A percentile compares a stretch with the other conserved stretches of the same genome.
Evolutionary conservation across 2,329 filamentous ascomycete genomes (phyloP).

Genomic region (Diplodia intermedia): DNA sequence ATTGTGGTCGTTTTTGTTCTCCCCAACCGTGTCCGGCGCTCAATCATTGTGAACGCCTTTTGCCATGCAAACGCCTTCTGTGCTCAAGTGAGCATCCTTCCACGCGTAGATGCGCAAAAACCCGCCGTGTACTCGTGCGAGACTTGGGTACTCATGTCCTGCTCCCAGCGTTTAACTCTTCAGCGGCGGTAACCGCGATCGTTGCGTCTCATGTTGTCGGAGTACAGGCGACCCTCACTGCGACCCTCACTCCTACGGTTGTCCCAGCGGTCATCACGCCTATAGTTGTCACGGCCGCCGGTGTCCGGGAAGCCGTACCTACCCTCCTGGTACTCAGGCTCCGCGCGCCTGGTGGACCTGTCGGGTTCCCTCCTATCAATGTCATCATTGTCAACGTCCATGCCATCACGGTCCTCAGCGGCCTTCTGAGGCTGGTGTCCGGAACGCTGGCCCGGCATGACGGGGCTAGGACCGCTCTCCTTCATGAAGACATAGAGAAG

Average conservation of each 20-base stretch:
- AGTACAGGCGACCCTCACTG: conserved; percentile 25
- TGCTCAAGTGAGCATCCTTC: conserved; percentile 8
- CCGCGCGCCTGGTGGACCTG: conserved; percentile 43
- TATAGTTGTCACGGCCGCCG: conserved; percentile 18
- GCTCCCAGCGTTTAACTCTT: background rate
- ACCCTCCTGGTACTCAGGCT: conserved; percentile 52
- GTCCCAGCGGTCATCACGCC: conserved; percentile 30
- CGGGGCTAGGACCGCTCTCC: conserved; percentile 47
- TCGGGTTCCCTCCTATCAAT: conserved; percentile 13
- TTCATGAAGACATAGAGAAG: conserved; percentile 77
- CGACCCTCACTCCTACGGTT: conserved; percentile 18
- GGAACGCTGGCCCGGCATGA: conserved; percentile 22
- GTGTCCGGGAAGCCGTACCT: conserved; percentile 49
- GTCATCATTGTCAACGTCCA: conserved; percentile 52
- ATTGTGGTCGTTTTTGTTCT: conserved; percentile 20
- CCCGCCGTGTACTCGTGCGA: background rate
- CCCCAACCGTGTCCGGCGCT: conserved; percentile 14
- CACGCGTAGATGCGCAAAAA: background rate
- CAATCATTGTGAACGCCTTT: conserved; percentile 1
- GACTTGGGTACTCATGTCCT: background rate
- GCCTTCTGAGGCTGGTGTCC: conserved; percentile 35
- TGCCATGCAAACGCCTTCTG: conserved; percentile 23
- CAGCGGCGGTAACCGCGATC: conserved; percentile 30
- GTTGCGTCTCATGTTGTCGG: conserved; percentile 30
- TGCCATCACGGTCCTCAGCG: conserved; percentile 44